Base-by-base conservation (phyloP, 225 moss, liverwort and hornwort genomes). In the Sphagnum tenellum region DNA sequence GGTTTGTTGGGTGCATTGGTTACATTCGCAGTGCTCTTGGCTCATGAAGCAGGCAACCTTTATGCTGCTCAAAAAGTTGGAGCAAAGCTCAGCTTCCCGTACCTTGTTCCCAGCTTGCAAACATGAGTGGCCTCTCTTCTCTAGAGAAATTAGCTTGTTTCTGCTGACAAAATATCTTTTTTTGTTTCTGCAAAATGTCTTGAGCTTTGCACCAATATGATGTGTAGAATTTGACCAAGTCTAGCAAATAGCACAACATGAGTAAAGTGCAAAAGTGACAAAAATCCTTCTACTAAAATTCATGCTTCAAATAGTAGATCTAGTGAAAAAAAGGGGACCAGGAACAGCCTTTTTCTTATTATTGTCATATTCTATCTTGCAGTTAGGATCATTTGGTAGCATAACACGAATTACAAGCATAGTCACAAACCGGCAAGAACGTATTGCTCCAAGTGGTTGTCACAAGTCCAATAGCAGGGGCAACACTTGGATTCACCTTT, bases 31-130 rank as follows among this genome's bases (percentile, higher is more conserved):
- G 76, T 82, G 56, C 78, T 82, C 54, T 57, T 78, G 14, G 75
- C 78, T 61, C 82, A 79, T 66, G 82, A 82, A 64, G 72, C 74
- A 57, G 82, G 82, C 46, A 79, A 82, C 66, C 56, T 66, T 11
- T 76, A 64, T 66, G 68, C 69, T 58, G 82, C 82, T 45, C 70
- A 76, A 60, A 67, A 76, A 76, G 73, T 78, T 29, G 82, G 76
- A 58, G 82, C 82, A 5, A 74, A 75, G 70, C 72, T 82, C 59
- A 59, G 69, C 56, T 47, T 82, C 56, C 82, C 79, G 7, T 82
- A 78, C 55, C 76, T 78, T 70, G 79, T 82, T 5, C 82, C 82
- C 49, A 82, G 82, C 59, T 82, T 69, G 76, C 82, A 82, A 77
- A 77, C 29, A 29, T 29, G 29, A 29, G 29, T 29, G 29, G 29